Evolutionary conservation across 2,329 filamentous ascomycete genomes (phyloP).

Genomic region (Aspergillus pseudoviridinutans): DNA sequence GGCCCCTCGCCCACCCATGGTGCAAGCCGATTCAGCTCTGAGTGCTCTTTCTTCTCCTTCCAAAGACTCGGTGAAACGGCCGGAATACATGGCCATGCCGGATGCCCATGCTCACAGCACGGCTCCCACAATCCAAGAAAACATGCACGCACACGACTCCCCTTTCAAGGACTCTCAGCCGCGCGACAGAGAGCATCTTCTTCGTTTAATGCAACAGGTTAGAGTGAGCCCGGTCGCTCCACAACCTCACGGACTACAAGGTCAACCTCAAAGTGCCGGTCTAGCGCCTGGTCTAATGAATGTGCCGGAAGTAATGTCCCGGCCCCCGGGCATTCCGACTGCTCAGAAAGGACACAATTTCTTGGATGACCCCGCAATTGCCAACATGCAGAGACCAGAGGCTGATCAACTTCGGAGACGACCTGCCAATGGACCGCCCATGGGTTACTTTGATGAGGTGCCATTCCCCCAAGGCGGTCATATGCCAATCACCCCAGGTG

Average conservation of each 20-base stretch:
- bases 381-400: slow-evolving; percentile 40
- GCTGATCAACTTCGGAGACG: slow-evolving; percentile 35
- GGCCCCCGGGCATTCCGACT: slow-evolving; percentile 30
- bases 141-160: slow-evolving; percentile 24
- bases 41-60: slow-evolving; percentile 29
- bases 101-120: slow-evolving; percentile 21
- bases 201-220: slow-evolving; percentile 72
- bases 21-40: slow-evolving; percentile 27
- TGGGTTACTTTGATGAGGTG: slow-evolving; percentile 41
- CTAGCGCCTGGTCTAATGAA: slow-evolving; percentile 32
- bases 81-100: slow-evolving; percentile 29
- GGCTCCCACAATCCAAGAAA: slow-evolving; percentile 25
- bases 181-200: slow-evolving; percentile 76
- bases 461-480: slow-evolving; percentile 34
- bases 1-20: slow-evolving; percentile 26
- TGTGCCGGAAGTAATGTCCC: slow-evolving; percentile 35
- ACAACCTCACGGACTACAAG: slow-evolving; percentile 22
- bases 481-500: slow-evolving; percentile 33
- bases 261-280: slow-evolving; percentile 26
- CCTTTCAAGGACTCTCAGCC: slow-evolving; percentile 38
- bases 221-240: slow-evolving; percentile 27
- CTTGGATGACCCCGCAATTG: slow-evolving; percentile 43
- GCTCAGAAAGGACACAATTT: slow-evolving; percentile 35
- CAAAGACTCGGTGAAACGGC: slow-evolving; percentile 25
- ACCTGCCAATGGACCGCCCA: slow-evolving; percentile 34